A percentile compares a stretch with the other conserved stretches of the same genome.
phyloP scores from a whole-genome alignment of 805 yeast genomes.

The Torulaspora franciscae region DNA sequence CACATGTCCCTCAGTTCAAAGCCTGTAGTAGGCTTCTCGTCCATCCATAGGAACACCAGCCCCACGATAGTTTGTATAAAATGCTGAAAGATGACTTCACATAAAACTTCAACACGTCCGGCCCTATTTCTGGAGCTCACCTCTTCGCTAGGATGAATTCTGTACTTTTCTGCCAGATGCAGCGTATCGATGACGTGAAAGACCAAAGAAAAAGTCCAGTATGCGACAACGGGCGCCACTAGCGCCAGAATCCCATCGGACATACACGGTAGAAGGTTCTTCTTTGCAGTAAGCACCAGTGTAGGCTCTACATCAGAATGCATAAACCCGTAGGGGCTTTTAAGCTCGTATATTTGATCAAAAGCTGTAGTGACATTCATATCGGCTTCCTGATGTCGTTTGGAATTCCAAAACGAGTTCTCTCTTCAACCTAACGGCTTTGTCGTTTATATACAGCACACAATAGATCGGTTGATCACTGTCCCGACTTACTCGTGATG shows the following conservation, averaged over 20 bases:
- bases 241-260: slow-evolving; percentile 73
- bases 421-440: neutral
- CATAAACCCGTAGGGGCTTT: slow-evolving; percentile 22
- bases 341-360: slow-evolving; percentile 12
- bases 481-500: neutral
- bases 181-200: slow-evolving; percentile 73
- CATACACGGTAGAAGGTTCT: slow-evolving; percentile 50
- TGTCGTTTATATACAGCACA: slow-evolving; percentile 5
- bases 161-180: slow-evolving; percentile 71
- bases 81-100: slow-evolving; percentile 84
- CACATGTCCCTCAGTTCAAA: slow-evolving; percentile 46
- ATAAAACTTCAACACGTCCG: slow-evolving; percentile 58
- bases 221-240: slow-evolving; percentile 69
- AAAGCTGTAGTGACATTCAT: slow-evolving; percentile 16
- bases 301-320: slow-evolving; percentile 32
- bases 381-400: slow-evolving; percentile 1
- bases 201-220: slow-evolving; percentile 72
- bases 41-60: slow-evolving; percentile 47
- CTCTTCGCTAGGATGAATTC: slow-evolving; percentile 92
- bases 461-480: neutral
- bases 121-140: slow-evolving; percentile 73
- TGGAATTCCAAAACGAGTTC: neutral
- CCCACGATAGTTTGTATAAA: slow-evolving; percentile 76
- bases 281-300: slow-evolving; percentile 30
- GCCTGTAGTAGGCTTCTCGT: slow-evolving; percentile 50